A percentile compares a stretch with the other conserved stretches of the same genome.
Conservation (phyloP, 2,329 filamentous ascomycete genomes). For the Trichoderma pleuroti region DNA sequence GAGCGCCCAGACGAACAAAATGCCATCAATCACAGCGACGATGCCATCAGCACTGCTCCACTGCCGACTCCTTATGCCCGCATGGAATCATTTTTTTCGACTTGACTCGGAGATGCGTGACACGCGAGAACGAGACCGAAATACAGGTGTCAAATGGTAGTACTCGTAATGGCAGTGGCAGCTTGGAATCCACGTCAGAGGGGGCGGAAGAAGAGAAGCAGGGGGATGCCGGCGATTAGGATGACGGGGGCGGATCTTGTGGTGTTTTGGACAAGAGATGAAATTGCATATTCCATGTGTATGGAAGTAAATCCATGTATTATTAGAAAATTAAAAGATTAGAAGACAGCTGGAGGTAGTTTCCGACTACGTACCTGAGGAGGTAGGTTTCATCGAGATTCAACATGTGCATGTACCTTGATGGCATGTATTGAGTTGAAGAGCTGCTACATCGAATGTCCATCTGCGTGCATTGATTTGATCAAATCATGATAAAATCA, state of each 20-base stretch:
- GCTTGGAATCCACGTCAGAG: not conserved
- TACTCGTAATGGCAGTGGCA: not conserved
- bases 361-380: too few species aligned
- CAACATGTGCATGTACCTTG: not conserved
- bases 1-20: not conserved
- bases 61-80: not conserved
- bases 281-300: not conserved
- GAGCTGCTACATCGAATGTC: not conserved
- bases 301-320: too few species aligned
- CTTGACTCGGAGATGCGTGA: not conserved
- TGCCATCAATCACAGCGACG: not conserved
- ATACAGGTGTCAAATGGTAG: not conserved
- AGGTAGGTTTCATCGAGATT: too few species aligned
- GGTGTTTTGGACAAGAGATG: constrained; percentile 7
- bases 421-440: not conserved
- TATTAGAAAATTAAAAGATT: not conserved
- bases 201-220: not conserved
- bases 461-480: not conserved
- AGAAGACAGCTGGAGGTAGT: not conserved
- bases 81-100: not conserved
- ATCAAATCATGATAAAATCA: not conserved
- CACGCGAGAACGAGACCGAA: not conserved
- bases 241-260: not conserved
- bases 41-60: not conserved
- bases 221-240: not conserved